These are phyloP conservation scores for Phlyctochytrium arcticum DNA, from an alignment of 192 early-diverging fungal genomes.

Conservation along the genomic window DNA sequence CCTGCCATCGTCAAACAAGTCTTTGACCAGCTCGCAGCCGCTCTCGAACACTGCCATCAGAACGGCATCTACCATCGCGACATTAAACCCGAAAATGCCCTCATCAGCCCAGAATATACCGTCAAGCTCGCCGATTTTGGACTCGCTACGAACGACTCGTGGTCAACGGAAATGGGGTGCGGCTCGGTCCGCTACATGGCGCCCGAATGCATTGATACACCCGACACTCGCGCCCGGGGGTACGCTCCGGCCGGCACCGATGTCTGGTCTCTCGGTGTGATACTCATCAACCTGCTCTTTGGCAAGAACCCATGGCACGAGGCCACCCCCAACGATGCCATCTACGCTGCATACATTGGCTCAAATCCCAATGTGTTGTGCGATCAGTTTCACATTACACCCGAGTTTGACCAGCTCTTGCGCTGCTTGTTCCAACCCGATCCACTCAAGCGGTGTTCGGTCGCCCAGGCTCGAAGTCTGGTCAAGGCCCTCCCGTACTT, in stretches of 20 bases:
- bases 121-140: constrained; percentile 93
- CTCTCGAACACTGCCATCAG: constrained; percentile 71
- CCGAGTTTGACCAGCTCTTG: constrained; percentile 65
- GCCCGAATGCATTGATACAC: constrained; percentile 53
- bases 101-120: constrained; percentile 41
- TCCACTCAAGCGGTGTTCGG: constrained; percentile 18
- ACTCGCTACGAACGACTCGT: constrained; percentile 70
- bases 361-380: constrained; percentile 26
- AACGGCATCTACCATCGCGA: constrained; percentile 87
- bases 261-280: constrained; percentile 85
- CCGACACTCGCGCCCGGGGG: constrained; percentile 29
- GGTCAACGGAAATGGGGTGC: constrained; percentile 79
- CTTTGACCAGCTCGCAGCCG: constrained; percentile 74
- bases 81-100: constrained; percentile 92
- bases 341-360: constrained; percentile 60
- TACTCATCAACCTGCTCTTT: constrained; percentile 82
- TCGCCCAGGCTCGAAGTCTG: constrained; percentile 17
- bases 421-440: constrained; percentile 71
- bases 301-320: constrained; percentile 80
- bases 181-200: constrained; percentile 87
- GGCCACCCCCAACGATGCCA: constrained; percentile 57
- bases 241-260: constrained; percentile 75
- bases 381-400: constrained; percentile 51
- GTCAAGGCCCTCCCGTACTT: background rate
- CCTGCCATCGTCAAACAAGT: constrained; percentile 40